phyloP scores from a whole-genome alignment of 2,329 filamentous ascomycete species.

The Chrysoporthe deuterocubensis region DNA sequence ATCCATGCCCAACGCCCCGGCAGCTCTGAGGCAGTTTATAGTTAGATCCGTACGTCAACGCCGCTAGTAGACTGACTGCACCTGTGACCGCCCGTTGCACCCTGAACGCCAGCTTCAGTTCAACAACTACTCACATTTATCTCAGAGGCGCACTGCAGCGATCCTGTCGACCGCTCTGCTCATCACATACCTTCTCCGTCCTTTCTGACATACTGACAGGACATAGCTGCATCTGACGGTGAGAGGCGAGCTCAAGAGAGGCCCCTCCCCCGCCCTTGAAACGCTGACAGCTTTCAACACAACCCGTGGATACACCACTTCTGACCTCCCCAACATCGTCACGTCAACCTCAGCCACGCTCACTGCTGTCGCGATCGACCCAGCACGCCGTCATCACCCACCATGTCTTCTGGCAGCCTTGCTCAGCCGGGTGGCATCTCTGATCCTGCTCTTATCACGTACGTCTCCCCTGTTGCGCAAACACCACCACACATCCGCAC shows the following conservation, averaged over 20 bases:
- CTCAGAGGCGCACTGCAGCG: constrained; percentile 2
- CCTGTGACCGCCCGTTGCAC: constrained; percentile 17
- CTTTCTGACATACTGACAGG: not conserved
- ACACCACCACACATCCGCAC: constrained; percentile 13
- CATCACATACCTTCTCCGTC: not conserved
- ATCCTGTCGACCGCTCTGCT: not conserved
- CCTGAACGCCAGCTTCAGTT: constrained; percentile 1
- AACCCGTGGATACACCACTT: constrained; percentile 7
- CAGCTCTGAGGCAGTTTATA: constrained; percentile 4
- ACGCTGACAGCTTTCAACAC: constrained; percentile 16
- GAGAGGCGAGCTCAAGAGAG: not conserved
- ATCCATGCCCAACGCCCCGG: constrained; percentile 14
- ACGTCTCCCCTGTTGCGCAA: constrained; percentile 34
- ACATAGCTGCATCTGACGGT: not conserved
- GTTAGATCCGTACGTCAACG: constrained; percentile 13
- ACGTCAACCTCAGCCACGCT: constrained; percentile 15
- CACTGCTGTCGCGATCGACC: constrained; percentile 16
- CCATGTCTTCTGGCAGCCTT: constrained; percentile 29
- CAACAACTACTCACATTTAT: constrained; percentile 4
- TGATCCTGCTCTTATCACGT: constrained; percentile 70
- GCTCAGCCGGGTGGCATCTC: constrained; percentile 60
- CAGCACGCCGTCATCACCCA: constrained; percentile 9
- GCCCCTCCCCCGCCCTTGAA: constrained; percentile 8
- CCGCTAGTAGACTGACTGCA: constrained; percentile 1
- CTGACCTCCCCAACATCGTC: constrained; percentile 1